Evolutionary conservation across 1,284 basidiomycete species (phyloP), one percentile per base, ranked within the genome.

Genomic region (Singerocomus inundabilis): DNA sequence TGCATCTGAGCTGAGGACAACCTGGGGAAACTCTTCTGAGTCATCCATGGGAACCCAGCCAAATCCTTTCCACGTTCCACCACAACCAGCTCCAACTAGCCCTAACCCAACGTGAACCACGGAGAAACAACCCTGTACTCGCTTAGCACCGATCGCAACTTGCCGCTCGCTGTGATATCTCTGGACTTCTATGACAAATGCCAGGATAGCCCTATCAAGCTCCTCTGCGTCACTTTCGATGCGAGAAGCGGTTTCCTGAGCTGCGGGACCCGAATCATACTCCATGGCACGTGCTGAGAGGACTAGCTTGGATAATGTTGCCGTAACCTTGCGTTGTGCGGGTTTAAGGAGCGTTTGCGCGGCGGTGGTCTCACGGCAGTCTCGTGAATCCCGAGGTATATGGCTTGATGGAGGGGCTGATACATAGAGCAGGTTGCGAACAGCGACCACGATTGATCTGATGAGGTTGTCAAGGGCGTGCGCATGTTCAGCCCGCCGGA

Each of bases 181-280:
- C 59, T 88, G 82, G 16, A 87, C 82, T 59, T 91, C 88, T 7
- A 76, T 66, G 10, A 90, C 82, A 60, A 93, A 93, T 0, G 80
- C 76, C 34, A 80, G 68, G 6, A 93, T 79, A 0, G 87, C 87
- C 34, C 82, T 77, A 55, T 89, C 85, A 10, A 93, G 76, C 53
- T 93, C 91, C 46, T 83, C 79, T 1, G 89, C 87, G 59, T 91
- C 89, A 6, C 79, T 77, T 58, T 88, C 84, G 52, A 91, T 86
- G 31, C 86, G 80, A 53, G 78, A 80, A 2, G 83, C 75, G n/a
- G 84, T 84, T 54, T 90, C 85, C 12, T 75, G 69, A 15, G 77
- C 65, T 18, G 80, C 74, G 3, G 79, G 75, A 16, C 80, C 81
- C 0, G 84, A 84, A 61, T 89, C 85, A 54, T 88, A 89, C 59